Conservation (phyloP, 805 yeast species). For the Sungouiozyma intestinalis region DNA sequence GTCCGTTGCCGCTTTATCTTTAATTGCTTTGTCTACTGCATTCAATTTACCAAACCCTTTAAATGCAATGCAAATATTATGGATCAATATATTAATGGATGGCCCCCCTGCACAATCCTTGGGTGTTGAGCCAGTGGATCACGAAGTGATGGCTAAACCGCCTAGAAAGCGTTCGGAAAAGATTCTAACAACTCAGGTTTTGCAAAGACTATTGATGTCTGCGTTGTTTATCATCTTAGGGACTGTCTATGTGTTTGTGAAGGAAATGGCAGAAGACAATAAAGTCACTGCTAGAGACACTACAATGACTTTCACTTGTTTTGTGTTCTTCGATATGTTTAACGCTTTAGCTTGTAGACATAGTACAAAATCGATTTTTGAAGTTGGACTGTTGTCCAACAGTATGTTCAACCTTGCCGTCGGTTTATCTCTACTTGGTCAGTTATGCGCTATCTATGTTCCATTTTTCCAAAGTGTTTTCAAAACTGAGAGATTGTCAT, state of each 20-base stretch:
- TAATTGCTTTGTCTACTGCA: slow-evolving; percentile 79
- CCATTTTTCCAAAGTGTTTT: slow-evolving; percentile 88
- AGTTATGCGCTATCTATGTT: slow-evolving; percentile 83
- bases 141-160: slow-evolving; percentile 91
- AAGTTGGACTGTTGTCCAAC: slow-evolving; percentile 67
- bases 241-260: slow-evolving; percentile 74
- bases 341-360: slow-evolving; percentile 93
- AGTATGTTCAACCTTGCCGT: slow-evolving; percentile 92
- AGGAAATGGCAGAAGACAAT: slow-evolving; percentile 72
- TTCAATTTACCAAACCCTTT: slow-evolving; percentile 87
- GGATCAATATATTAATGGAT: slow-evolving; percentile 97
- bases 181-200: slow-evolving; percentile 60
- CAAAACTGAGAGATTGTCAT: slow-evolving; percentile 82
- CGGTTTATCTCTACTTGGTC: slow-evolving; percentile 78
- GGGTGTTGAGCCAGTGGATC: slow-evolving; percentile 96
- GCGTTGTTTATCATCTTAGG: slow-evolving; percentile 74
- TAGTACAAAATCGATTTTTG: slow-evolving; percentile 69
- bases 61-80: slow-evolving; percentile 95
- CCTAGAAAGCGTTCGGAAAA: slow-evolving; percentile 84
- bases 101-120: slow-evolving; percentile 98
- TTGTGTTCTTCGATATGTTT: slow-evolving; percentile 93
- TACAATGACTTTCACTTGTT: slow-evolving; percentile 97
- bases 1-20: slow-evolving; percentile 84
- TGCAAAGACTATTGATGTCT: slow-evolving; percentile 64
- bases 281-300: slow-evolving; percentile 89